These are phyloP conservation scores for Gypsophila paniculata DNA, from an alignment of 179 eudicot species.

Conservation along the genomic window DNA sequence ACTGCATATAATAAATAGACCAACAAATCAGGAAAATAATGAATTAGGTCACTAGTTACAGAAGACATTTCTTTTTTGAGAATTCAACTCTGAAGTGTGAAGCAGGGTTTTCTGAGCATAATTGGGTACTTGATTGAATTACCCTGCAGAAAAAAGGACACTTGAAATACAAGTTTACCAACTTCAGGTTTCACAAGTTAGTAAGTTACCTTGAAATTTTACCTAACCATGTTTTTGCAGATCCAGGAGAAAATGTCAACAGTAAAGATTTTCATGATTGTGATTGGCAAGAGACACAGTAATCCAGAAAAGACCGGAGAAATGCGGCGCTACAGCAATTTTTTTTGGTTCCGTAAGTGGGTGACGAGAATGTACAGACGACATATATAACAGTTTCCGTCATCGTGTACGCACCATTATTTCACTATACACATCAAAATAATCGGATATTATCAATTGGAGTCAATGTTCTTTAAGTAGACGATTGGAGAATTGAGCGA, in stretches of 20 bases:
- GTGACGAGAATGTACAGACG: neutral
- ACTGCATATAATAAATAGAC: slow-evolving; percentile 13
- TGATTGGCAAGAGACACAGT: neutral
- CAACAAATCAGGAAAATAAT: slow-evolving; percentile 19
- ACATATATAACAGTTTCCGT: neutral
- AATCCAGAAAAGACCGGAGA: neutral
- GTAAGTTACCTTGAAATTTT: slow-evolving; percentile 12
- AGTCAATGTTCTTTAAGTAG: no score
- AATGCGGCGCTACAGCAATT: neutral
- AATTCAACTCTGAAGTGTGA: slow-evolving; percentile 13
- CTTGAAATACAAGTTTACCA: slow-evolving; percentile 40
- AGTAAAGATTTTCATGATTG: neutral
- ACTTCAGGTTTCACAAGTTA: slow-evolving; percentile 26
- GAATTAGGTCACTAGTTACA: slow-evolving; percentile 5
- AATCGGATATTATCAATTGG: no score
- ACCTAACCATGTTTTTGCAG: slow-evolving; percentile 2
- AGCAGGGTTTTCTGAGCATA: slow-evolving; percentile 17
- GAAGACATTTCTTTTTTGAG: slow-evolving; percentile 14
- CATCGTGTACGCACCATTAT: neutral
- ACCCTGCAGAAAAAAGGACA: slow-evolving; percentile 28
- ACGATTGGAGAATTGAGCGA: no score
- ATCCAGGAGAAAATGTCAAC: slow-evolving; percentile 6
- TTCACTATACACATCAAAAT: neutral
- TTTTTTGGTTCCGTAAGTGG: neutral
- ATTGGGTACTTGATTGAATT: slow-evolving; percentile 15